Conservation (phyloP, 2,329 filamentous ascomycete species). For the Botrytis porri region DNA sequence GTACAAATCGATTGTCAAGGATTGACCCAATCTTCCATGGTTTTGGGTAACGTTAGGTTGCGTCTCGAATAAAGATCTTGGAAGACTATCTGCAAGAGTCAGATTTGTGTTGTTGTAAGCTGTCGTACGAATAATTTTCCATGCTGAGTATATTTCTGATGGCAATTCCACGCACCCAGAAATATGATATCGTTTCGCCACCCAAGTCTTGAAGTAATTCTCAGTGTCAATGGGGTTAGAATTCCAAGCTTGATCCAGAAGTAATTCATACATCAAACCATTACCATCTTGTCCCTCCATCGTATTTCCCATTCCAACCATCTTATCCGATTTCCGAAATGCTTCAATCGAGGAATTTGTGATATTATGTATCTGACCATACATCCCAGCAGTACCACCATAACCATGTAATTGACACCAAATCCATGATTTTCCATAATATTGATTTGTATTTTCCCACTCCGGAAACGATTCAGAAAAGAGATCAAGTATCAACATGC, state of each 20-base stretch:
- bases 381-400: constrained; percentile 49
- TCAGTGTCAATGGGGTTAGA: constrained; percentile 43
- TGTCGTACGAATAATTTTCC: constrained; percentile 44
- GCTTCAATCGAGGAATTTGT: constrained; percentile 48
- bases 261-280: constrained; percentile 50
- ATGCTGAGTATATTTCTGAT: constrained; percentile 42
- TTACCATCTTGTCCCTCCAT: constrained; percentile 53
- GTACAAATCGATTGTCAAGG: background rate
- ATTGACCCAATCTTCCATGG: background rate
- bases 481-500: constrained; percentile 52
- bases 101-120: constrained; percentile 3
- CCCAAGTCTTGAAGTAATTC: constrained; percentile 48
- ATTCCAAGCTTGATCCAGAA: constrained; percentile 52
- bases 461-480: constrained; percentile 49
- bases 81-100: background rate
- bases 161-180: constrained; percentile 31
- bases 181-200: constrained; percentile 42
- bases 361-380: constrained; percentile 49
- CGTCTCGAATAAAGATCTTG: background rate
- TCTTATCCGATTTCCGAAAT: constrained; percentile 41
- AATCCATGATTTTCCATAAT: constrained; percentile 52
- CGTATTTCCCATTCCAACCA: constrained; percentile 49
- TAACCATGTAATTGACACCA: constrained; percentile 53
- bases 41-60: background rate
- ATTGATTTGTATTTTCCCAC: constrained; percentile 50